These are phyloP conservation scores for Candida tunisiensis DNA, from an alignment of 1,139 yeast species.

Conservation along the genomic window DNA sequence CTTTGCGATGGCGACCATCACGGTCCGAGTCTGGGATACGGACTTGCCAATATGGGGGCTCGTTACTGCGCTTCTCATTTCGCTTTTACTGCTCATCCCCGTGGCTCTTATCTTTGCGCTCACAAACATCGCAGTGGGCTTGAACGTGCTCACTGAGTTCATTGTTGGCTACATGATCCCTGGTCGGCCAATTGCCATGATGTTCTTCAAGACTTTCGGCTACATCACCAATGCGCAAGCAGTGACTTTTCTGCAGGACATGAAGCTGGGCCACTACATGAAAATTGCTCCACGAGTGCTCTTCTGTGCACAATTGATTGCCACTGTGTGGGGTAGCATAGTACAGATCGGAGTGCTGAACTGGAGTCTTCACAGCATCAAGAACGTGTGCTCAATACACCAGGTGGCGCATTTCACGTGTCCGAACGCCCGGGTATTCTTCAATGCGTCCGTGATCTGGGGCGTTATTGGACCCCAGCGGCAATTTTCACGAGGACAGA, in stretches of 20 bases:
- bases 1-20: slow-evolving; percentile 31
- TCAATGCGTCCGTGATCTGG: slow-evolving; percentile 45
- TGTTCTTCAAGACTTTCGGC: slow-evolving; percentile 45
- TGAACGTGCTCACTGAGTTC: slow-evolving; percentile 45
- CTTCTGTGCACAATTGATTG: slow-evolving; percentile 33
- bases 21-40: slow-evolving; percentile 28
- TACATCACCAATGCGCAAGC: slow-evolving; percentile 44
- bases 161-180: slow-evolving; percentile 48
- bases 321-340: slow-evolving; percentile 20
- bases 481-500: slow-evolving; percentile 24
- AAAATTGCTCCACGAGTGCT: slow-evolving; percentile 45
- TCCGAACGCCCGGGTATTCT: slow-evolving; percentile 31
- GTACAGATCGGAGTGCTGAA: slow-evolving; percentile 25
- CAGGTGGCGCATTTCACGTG: slow-evolving; percentile 33
- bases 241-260: slow-evolving; percentile 34
- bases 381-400: slow-evolving; percentile 28
- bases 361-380: slow-evolving; percentile 29
- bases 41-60: slow-evolving; percentile 32
- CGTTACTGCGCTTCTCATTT: slow-evolving; percentile 33
- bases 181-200: slow-evolving; percentile 44
- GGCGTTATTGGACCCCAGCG: slow-evolving; percentile 46
- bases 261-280: slow-evolving; percentile 47
- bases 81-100: slow-evolving; percentile 37
- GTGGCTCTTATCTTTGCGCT: slow-evolving; percentile 35
- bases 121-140: slow-evolving; percentile 37